Evolutionary conservation across 2,329 filamentous ascomycete genomes (phyloP).

Genomic region (Coniosporium tulheliwenetii): DNA sequence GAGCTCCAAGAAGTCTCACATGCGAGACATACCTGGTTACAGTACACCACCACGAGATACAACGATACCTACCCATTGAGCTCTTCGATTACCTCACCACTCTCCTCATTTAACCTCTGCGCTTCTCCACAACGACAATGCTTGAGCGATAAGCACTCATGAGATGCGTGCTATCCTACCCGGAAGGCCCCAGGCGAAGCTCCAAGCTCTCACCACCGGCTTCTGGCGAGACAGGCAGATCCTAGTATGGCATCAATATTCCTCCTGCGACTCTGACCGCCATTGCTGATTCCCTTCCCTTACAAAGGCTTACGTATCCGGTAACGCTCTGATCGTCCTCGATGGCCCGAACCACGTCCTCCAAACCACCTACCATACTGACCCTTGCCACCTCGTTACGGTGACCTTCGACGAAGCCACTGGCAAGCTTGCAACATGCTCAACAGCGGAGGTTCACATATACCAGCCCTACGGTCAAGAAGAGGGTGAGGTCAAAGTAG

Average conservation of each 20-base stretch:
- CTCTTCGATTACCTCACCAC: too few species aligned
- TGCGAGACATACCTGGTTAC: too few species aligned
- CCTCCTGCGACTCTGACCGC: constrained; percentile 3
- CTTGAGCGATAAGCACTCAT: too few species aligned
- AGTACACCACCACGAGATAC: too few species aligned
- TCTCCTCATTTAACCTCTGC: too few species aligned
- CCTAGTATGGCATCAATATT: constrained; percentile 38
- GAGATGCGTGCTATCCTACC: constrained; percentile 64
- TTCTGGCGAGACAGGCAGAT: constrained; percentile 58
- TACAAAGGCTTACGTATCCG: constrained; percentile 69
- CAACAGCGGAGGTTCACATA: constrained; percentile 50
- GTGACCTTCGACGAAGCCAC: constrained; percentile 67
- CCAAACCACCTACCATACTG: constrained; percentile 83
- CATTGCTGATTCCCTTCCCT: constrained; percentile 1
- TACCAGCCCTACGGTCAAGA: constrained; percentile 61
- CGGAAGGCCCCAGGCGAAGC: constrained; percentile 60
- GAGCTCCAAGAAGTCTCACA: too few species aligned
- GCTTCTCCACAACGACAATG: too few species aligned
- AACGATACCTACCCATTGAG: too few species aligned
- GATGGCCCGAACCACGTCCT: constrained; percentile 57
- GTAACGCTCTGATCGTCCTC: constrained; percentile 74
- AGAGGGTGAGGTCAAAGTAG: constrained; percentile 60
- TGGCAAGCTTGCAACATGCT: constrained; percentile 72
- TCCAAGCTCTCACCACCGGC: constrained; percentile 61
- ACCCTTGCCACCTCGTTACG: constrained; percentile 51